Conservation (phyloP, 176 grass and related monocot species). For the Tuctoria greenei region DNA sequence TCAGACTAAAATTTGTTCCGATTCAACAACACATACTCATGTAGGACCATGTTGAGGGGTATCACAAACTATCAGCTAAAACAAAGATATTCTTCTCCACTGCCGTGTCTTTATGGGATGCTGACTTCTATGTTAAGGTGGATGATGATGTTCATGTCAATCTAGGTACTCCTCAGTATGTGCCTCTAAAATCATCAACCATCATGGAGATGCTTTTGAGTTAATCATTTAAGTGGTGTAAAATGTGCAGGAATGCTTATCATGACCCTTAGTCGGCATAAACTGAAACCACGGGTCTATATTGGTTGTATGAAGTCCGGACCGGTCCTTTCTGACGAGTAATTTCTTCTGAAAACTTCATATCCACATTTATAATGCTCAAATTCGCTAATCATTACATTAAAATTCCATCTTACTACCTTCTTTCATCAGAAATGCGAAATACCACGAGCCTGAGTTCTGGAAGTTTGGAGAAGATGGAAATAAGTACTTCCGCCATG, state of each 20-base stretch:
- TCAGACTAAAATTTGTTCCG: constrained; percentile 20
- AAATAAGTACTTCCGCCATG: constrained; percentile 92
- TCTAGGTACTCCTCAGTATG: constrained; percentile 47
- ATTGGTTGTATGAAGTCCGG: constrained; percentile 99
- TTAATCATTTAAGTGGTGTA: constrained; percentile 13
- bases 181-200: not conserved
- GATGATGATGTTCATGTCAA: constrained; percentile 96
- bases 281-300: constrained; percentile 84
- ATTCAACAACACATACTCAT: not conserved
- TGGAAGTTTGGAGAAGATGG: constrained; percentile 97
- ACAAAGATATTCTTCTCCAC: constrained; percentile 94
- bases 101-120: constrained; percentile 83
- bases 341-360: constrained; percentile 44
- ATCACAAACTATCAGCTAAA: constrained; percentile 90
- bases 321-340: constrained; percentile 87
- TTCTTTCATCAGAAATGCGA: constrained; percentile 52
- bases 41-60: constrained; percentile 95
- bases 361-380: not conserved
- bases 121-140: constrained; percentile 97
- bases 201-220: not conserved
- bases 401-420: constrained; percentile 1
- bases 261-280: constrained; percentile 77
- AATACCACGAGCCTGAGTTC: constrained; percentile 89
- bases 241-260: constrained; percentile 64
- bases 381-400: not conserved